phyloP scores from a whole-genome alignment of 257 asterid species.

The Solanum habrochaites region DNA sequence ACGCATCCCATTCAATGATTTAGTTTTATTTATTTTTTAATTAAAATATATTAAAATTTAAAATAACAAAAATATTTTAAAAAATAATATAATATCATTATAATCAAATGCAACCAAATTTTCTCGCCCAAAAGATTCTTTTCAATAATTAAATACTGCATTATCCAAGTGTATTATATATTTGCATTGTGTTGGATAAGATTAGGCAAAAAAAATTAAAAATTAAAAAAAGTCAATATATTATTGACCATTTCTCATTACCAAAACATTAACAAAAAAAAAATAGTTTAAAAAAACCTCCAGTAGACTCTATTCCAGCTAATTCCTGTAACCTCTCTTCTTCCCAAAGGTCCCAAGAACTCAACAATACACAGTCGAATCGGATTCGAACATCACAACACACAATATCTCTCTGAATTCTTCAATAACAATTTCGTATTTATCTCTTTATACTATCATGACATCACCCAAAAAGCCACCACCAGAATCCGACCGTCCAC shows the following conservation, averaged over 20 bases:
- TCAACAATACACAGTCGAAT: background rate
- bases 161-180: background rate
- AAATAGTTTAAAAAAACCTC: background rate
- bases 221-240: background rate
- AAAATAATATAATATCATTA: too few species aligned
- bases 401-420: background rate
- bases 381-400: background rate
- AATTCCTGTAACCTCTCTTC: background rate
- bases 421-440: background rate
- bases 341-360: background rate
- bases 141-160: background rate
- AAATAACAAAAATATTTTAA: too few species aligned
- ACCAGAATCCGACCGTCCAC: constrained; percentile 19
- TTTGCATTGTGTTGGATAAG: background rate
- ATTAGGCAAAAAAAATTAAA: background rate
- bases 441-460: constrained; percentile 10
- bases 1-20: background rate
- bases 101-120: too few species aligned
- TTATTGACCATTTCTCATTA: background rate
- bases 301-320: background rate
- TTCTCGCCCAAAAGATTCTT: too few species aligned
- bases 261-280: background rate
- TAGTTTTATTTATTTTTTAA: too few species aligned
- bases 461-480: constrained; percentile 35
- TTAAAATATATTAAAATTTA: too few species aligned